Percentiles rank a stretch among this genome's conserved stretches.
phyloP scores from a whole-genome alignment of 257 asterid species.

The Capsicum pubescens region DNA sequence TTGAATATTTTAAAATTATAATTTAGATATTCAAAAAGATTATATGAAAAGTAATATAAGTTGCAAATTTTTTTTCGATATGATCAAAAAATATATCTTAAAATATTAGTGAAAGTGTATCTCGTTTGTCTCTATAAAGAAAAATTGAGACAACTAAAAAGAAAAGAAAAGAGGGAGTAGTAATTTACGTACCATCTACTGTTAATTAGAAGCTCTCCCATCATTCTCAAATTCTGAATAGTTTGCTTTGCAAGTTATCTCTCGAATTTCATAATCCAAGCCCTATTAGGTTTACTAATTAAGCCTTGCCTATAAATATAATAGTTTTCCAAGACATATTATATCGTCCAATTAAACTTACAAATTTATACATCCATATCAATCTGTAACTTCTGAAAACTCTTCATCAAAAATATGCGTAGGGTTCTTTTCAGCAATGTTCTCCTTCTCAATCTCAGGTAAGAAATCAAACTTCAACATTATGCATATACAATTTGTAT shows the following conservation, averaged over 20 bases:
- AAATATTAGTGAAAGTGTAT: too few relatives aligned
- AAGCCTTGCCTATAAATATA: background rate
- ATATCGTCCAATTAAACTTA: background rate
- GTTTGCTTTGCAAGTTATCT: background rate
- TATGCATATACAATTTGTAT: too few relatives aligned
- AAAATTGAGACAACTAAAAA: too few relatives aligned
- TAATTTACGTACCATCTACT: too few relatives aligned
- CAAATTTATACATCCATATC: background rate
- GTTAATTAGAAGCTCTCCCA: background rate
- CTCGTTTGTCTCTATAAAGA: too few relatives aligned
- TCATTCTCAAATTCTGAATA: background rate
- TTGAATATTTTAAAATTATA: too few relatives aligned
- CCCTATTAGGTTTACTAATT: background rate
- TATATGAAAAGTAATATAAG: too few relatives aligned
- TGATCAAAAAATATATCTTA: too few relatives aligned
- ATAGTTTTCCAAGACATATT: background rate
- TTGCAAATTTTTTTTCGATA: too few relatives aligned
- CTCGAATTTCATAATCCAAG: background rate
- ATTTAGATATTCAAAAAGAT: too few relatives aligned
- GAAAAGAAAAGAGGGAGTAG: too few relatives aligned
- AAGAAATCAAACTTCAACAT: background rate
- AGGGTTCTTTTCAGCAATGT: background rate
- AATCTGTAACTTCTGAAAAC: background rate
- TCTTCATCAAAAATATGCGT: background rate
- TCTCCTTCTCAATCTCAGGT: slow-evolving; percentile 4